phyloP scores from a whole-genome alignment of 768 basidiomycete genomes.

The Sporobolomyces phaffii region DNA sequence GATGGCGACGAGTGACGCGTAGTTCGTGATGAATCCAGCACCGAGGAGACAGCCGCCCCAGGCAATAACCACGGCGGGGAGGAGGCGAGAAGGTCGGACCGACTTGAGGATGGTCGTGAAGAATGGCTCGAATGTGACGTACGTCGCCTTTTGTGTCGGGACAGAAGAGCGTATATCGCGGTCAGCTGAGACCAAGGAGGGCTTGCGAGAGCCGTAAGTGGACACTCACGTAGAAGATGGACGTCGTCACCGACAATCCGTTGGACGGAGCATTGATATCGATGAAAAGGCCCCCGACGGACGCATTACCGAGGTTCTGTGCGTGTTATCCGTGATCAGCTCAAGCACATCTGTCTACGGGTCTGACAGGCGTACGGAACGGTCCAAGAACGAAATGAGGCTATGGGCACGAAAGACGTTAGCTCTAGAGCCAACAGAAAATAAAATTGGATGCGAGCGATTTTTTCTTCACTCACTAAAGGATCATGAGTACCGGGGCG shows the following conservation, averaged over 20 bases:
- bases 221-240: conserved; percentile 35
- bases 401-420: background rate
- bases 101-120: conserved; percentile 21
- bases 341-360: no score
- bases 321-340: background rate
- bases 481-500: conserved; percentile 17
- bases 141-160: no score
- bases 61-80: conserved; percentile 17
- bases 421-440: background rate
- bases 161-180: no score
- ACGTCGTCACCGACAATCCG: conserved; percentile 9
- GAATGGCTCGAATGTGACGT: conserved; percentile 23
- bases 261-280: conserved; percentile 21
- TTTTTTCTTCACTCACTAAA: conserved; percentile 18
- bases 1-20: conserved; percentile 12
- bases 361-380: conserved; percentile 6
- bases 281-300: conserved; percentile 5
- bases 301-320: background rate
- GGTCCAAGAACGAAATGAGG: conserved; percentile 26
- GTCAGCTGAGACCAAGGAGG: no score
- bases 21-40: conserved; percentile 31
- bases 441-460: no score
- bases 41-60: conserved; percentile 23
- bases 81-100: conserved; percentile 6
- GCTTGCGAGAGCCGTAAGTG: background rate